phyloP scores from a whole-genome alignment of 768 basidiomycete species.

The Lactarius vividus region DNA sequence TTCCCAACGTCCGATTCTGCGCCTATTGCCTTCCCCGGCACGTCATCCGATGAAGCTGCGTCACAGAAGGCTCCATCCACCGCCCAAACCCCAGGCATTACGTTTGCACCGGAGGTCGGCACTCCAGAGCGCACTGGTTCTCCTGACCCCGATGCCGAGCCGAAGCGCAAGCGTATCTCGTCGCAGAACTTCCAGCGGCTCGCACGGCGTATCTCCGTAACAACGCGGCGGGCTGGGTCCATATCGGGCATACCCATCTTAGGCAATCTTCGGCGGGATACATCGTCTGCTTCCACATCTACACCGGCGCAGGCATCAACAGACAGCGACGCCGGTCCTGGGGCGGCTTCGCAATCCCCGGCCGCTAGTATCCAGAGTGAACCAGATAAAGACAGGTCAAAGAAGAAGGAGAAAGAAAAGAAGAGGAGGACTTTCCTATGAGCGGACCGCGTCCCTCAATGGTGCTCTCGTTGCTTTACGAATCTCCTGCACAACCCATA shows the following conservation, averaged over 20 bases:
- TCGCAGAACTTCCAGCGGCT: constrained; percentile 85
- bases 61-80: constrained; percentile 36
- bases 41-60: constrained; percentile 32
- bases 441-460: constrained; percentile 12
- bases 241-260: constrained; percentile 43
- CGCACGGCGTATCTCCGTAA: constrained; percentile 69
- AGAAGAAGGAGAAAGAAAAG: constrained; percentile 59
- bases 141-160: constrained; percentile 70
- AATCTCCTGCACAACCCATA: neutral
- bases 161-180: constrained; percentile 76
- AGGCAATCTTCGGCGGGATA: constrained; percentile 51
- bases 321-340: constrained; percentile 13
- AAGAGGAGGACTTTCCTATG: constrained; percentile 52
- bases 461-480: neutral
- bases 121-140: constrained; percentile 68
- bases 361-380: constrained; percentile 52
- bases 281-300: constrained; percentile 39
- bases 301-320: constrained; percentile 1
- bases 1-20: constrained; percentile 38
- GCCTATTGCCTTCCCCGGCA: constrained; percentile 35
- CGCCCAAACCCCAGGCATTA: constrained; percentile 47
- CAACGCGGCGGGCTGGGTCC: constrained; percentile 51
- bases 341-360: constrained; percentile 47
- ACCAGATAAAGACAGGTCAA: constrained; percentile 44
- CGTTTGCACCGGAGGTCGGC: constrained; percentile 57